Percentiles rank a stretch among this genome's conserved stretches.
These are phyloP conservation scores for Xylaria palmicola DNA, from an alignment of 495 filamentous ascomycete species.

Conservation along the genomic window DNA sequence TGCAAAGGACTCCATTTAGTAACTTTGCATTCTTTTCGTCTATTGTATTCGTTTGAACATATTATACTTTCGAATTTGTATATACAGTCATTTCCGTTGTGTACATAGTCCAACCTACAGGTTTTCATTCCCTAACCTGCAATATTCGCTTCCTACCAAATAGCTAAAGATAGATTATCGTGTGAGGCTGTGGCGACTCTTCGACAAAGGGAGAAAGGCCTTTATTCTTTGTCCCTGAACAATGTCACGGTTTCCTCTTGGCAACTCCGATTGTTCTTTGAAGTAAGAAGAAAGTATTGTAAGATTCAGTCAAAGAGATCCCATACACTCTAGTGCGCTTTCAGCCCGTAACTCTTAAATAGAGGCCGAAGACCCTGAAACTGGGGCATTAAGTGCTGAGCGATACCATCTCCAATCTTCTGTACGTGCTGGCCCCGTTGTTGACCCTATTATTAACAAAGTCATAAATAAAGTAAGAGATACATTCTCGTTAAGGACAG, in stretches of 20 bases:
- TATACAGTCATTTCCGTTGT: not conserved
- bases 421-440: not conserved
- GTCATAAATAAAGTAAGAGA: no score
- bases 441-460: no score
- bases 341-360: not conserved
- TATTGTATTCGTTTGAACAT: not conserved
- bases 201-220: not conserved
- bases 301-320: not conserved
- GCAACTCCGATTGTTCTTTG: not conserved
- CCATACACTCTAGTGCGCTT: no score
- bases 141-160: not conserved
- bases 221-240: no score
- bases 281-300: not conserved
- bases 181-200: not conserved
- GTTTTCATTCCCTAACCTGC: not conserved
- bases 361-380: not conserved
- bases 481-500: not conserved
- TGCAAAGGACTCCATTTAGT: not conserved
- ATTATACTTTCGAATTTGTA: not conserved
- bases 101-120: not conserved
- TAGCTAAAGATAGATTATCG: no score
- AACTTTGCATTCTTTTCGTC: not conserved
- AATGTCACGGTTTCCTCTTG: no score
- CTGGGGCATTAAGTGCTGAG: not conserved
- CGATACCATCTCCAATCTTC: not conserved